Evolutionary conservation across 2,329 filamentous ascomycete species (phyloP), one percentile per base, ranked within the genome.

Genomic region (Rhexocercosporidium sp.): DNA sequence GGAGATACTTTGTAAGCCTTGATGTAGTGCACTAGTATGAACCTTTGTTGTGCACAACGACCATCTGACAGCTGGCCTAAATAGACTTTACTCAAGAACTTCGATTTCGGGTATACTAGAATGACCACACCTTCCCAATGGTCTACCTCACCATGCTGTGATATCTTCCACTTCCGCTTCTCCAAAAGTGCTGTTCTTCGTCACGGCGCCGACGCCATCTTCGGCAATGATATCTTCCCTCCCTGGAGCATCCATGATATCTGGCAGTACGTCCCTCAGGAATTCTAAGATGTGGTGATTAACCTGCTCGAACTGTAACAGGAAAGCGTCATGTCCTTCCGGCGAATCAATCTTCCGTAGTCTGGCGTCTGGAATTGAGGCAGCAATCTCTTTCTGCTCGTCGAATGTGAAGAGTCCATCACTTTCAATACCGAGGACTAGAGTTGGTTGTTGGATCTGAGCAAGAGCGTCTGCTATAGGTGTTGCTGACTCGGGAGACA

Each of bases 371-470:
- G 90, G 90, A 69, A 98, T 93, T 67, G 91, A 88, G 41, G 89
- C 87, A 0, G 95, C 96, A 62, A 99, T 83, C 80, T 98, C 94
- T 78, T 97, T 85, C 81, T 99, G 96, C 81, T 99, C 96, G 6
- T 94, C 94, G 79, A 97, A 98, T 0, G 95, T 98, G 79, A 99
- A 99, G 0, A 99, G 86, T 0, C 96, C 96, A 75, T 99, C 96
- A 62, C 91, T 95, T 79, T 98, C 93, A 67, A 99, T 99, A 3
- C 96, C 96, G 1, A 99, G 85, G 0, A 99, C 93, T 8, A 99
- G 84, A 0, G 92, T 91, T 0, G 96, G 96, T 79, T 99, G 96
- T 77, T 94, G 83, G 65, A 99, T 96, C 77, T 92, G 81, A 0
- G 87, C 88, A 3, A 99, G 84, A 0, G 95, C 95, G 67, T 93